phyloP scores from a whole-genome alignment of 805 yeast genomes.

The Saturnispora zaruensis region DNA sequence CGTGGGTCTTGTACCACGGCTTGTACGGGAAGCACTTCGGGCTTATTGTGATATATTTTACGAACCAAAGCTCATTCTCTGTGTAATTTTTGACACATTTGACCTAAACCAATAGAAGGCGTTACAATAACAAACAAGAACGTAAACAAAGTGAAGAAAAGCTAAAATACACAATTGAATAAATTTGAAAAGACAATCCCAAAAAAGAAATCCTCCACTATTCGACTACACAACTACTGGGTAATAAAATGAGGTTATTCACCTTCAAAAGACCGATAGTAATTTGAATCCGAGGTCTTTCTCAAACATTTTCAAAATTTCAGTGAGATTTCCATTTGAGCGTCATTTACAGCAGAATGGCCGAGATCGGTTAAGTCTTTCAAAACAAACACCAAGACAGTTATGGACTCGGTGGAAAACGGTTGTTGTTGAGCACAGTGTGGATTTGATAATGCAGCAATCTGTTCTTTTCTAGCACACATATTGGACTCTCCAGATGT shows the following conservation, averaged over 20 bases:
- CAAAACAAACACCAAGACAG: not conserved
- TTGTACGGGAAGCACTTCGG: not conserved
- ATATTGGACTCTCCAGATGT: not conserved
- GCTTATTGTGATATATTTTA: not conserved
- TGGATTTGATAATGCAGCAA: not conserved
- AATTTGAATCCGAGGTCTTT: not conserved
- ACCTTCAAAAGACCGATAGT: not conserved
- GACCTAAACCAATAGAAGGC: not conserved
- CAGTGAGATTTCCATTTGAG: not conserved
- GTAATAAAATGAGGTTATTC: not conserved
- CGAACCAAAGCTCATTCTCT: not conserved
- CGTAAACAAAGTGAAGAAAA: not conserved
- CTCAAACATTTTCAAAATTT: not conserved
- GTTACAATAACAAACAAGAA: not conserved
- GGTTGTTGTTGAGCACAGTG: not conserved
- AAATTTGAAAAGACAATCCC: not conserved
- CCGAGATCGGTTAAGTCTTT: slow-evolving; percentile 2
- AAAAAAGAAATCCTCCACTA: not conserved
- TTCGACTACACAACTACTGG: not conserved
- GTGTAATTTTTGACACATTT: not conserved
- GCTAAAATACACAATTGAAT: not conserved
- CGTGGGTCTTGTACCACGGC: not conserved
- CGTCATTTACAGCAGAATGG: not conserved
- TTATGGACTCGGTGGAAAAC: not conserved
- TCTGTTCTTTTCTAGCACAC: no score